Base-by-base conservation (phyloP, 352 stramenopile species). In the Pythium rhizo-oryzae region DNA sequence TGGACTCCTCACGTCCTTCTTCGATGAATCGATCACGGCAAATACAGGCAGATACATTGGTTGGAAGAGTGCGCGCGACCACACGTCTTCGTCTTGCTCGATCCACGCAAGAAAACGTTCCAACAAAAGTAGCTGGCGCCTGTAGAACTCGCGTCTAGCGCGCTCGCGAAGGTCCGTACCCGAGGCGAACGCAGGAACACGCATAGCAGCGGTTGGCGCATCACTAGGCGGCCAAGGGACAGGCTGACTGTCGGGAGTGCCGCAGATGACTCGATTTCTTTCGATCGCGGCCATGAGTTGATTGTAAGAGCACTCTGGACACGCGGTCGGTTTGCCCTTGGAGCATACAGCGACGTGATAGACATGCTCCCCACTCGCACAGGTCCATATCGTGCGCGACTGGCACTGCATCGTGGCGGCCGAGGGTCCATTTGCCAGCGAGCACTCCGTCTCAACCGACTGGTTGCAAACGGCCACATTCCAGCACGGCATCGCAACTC, bases 401-500 rank as follows among this genome's bases (percentile, higher is more conserved):
- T 56, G 23, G 37, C 85, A 93, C 19, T 83, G 64, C 41, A 89
- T 62, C 12, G 39, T 64, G 11, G 35, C 15, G 19, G 19, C 3
- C 30, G 58, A 46, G 3, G 59, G 19, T 5, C 16, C 11, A 49
- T 8, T 72, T 0, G 55, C 52, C n/a, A 59, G 49, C 0, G 62
- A 73, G 28, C 72, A 82, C 13, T 59, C 18, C 1, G 72, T 68
- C 6, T 58, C 49, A 19, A 90, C 67, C 4, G 67, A 77, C 21
- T 70, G 69, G 15, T 76, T 57, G 60, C 85, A 93, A 7, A 52
- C 35, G 0, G 18, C 37, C 35, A 76, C 71, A 65, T 93, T 93
- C 83, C 83, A 92, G 59, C 85, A 93, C n/a, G 62, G 65, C 25
- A 76, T 84, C 9, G 76, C 71, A 4, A 86, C 74, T 13, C 56